A percentile compares a stretch with the other conserved stretches of the same genome.
Evolutionary conservation across 2,329 filamentous ascomycete genomes (phyloP).

Genomic region (Apiospora sp.): DNA sequence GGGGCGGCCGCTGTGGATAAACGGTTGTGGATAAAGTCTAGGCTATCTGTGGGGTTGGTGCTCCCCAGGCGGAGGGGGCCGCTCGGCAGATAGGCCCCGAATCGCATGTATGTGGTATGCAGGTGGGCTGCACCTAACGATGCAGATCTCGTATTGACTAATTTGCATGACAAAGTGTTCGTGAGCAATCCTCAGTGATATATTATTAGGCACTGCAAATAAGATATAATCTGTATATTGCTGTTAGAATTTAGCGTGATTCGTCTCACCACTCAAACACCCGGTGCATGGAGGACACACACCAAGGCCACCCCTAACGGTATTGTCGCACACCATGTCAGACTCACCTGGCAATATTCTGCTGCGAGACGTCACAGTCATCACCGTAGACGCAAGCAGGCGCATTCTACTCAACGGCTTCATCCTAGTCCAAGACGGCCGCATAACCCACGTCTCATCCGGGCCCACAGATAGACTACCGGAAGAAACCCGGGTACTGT

Average conservation of each 20-base stretch:
- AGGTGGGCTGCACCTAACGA: background rate
- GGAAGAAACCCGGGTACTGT: constrained; percentile 28
- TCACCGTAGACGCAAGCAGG: constrained; percentile 55
- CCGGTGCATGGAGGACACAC: background rate
- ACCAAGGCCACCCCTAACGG: background rate
- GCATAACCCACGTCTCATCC: constrained; percentile 54
- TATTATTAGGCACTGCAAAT: background rate
- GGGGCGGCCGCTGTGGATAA: background rate
- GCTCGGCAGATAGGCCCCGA: constrained; percentile 13
- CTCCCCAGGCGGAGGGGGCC: constrained; percentile 1
- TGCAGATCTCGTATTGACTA: background rate
- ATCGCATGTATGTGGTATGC: background rate
- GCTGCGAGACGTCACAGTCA: constrained; percentile 58
- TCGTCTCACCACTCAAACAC: background rate
- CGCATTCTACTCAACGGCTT: constrained; percentile 56
- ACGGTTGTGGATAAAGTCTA: background rate
- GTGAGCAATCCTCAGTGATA: background rate
- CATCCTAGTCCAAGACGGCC: constrained; percentile 48
- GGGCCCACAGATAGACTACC: constrained; percentile 38
- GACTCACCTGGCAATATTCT: constrained; percentile 36
- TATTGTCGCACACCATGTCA: background rate
- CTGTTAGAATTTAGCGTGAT: background rate
- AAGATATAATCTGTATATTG: too few relatives aligned
- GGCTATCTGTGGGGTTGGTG: background rate
- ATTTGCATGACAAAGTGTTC: background rate